Conservation (phyloP, 202 grass and related monocot genomes). For the Panicum hallii region DNA sequence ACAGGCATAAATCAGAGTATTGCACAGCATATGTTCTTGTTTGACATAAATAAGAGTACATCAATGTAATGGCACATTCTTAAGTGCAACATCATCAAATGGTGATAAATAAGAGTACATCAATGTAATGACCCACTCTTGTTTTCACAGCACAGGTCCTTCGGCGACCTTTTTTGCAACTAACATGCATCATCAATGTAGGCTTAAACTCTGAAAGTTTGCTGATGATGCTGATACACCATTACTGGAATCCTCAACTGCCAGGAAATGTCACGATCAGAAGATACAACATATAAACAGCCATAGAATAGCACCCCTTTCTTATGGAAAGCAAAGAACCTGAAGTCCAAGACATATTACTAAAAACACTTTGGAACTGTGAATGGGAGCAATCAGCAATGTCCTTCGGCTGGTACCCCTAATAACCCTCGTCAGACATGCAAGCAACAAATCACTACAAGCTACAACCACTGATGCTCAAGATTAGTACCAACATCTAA, state of each 20-base stretch:
- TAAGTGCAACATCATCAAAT: too few relatives aligned
- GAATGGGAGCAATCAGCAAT: background rate
- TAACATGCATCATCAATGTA: slow-evolving; percentile 58
- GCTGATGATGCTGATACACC: slow-evolving; percentile 60
- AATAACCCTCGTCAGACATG: background rate
- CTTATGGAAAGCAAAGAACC: background rate
- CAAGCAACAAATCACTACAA: slow-evolving; percentile 5
- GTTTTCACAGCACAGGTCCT: slow-evolving; percentile 9
- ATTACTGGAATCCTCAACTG: slow-evolving; percentile 66
- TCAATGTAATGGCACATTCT: too few relatives aligned
- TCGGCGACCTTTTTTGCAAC: slow-evolving; percentile 50
- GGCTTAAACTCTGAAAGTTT: slow-evolving; percentile 69
- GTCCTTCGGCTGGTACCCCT: background rate
- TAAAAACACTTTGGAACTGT: background rate
- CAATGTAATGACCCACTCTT: too few relatives aligned
- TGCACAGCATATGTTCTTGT: too few relatives aligned
- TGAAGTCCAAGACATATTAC: background rate
- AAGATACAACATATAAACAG: background rate
- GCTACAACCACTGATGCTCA: background rate
- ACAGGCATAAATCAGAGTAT: too few relatives aligned
- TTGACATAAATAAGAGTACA: too few relatives aligned
- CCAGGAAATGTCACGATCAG: slow-evolving; percentile 14
- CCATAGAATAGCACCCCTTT: too few relatives aligned
- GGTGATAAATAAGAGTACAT: too few relatives aligned
- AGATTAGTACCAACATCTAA: too few relatives aligned